Conservation (phyloP, 768 basidiomycete species). For the Trametes cingulata region DNA sequence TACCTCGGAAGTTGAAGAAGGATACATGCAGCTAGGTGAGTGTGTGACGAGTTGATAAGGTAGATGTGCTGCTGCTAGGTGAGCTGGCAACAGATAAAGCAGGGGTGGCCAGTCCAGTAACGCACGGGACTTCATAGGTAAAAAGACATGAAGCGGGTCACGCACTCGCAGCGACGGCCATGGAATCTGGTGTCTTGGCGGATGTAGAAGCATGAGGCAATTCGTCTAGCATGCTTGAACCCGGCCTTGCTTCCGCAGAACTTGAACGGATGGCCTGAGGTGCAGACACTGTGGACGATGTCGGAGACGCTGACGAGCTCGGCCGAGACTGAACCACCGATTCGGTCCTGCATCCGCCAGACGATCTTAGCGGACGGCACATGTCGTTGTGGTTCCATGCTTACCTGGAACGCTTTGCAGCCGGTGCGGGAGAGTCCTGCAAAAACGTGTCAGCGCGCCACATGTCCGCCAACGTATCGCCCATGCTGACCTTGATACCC, state of each 20-base stretch:
- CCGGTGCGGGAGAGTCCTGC: conserved; percentile 19
- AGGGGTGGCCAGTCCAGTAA: neutral
- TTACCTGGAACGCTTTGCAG: conserved; percentile 16
- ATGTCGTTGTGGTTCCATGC: neutral
- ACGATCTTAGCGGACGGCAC: neutral
- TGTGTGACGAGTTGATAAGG: conserved; percentile 10
- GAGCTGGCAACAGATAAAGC: conserved; percentile 3
- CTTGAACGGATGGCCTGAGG: neutral
- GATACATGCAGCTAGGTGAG: conserved; percentile 13
- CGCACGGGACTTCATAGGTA: neutral
- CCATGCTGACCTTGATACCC: conserved; percentile 25
- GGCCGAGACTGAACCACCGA: neutral
- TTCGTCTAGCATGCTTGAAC: conserved; percentile 4
- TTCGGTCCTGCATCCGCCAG: neutral
- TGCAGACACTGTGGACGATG: neutral
- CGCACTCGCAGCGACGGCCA: conserved; percentile 18
- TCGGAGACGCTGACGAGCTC: neutral
- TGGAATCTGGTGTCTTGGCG: conserved; percentile 9
- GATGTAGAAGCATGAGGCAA: conserved; percentile 8
- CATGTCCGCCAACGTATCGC: neutral
- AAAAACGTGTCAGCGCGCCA: neutral
- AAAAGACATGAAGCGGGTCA: neutral
- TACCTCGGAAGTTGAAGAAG: conserved; percentile 7
- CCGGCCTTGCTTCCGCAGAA: neutral
- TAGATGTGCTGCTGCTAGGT: conserved; percentile 13